Evolutionary conservation across 768 basidiomycete species (phyloP), one percentile per base, ranked within the genome.

Genomic region (Leccinellum luteum): DNA sequence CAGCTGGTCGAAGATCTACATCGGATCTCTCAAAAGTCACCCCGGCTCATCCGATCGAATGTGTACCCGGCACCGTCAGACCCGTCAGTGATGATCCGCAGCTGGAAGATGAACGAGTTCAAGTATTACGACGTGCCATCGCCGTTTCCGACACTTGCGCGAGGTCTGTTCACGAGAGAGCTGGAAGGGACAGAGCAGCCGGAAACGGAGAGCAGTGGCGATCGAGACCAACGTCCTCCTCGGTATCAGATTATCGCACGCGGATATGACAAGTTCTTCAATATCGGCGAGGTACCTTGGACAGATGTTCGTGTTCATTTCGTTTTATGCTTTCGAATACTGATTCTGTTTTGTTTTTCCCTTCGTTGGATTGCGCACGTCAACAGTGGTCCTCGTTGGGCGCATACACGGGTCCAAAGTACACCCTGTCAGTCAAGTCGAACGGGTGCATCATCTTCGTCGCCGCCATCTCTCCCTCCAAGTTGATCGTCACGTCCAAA

Each of bases 231-330:
- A 79, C 64, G 6, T 10, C 12, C n/a, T 19, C n/a, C 59, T 49
- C 69, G 67, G 52, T 73, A 78, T 58, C 76, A 86, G 55, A 94
- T 99, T 56, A 85, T 97, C 1, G 89, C 83, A 0, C 78, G 97
- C 48, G 97, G 96, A 0, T 98, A 99, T 69, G 97, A 98, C 78
- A 99, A 99, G 76, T 98, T 99, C 74, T 98, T 98, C 79, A 98
- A 97, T 69, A 92, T 97, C 30, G 92, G 87, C 4, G 97, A 99
- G 71, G 93, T 98, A 5, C 91, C 89, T 3, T 98, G 95, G 94
- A 95, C 89, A 1, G 85, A 86, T 56, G 96, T 96, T 68, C 64
- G 90, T 77, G 9, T 21, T 9, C 30, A 25, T 19, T 41, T 50
- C 31, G 38, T 23, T 43, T 13, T 9, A 4, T 5, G 1, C 12